Evolutionary conservation across 768 basidiomycete species (phyloP).

Genomic region (Podaxis carcinomalis): DNA sequence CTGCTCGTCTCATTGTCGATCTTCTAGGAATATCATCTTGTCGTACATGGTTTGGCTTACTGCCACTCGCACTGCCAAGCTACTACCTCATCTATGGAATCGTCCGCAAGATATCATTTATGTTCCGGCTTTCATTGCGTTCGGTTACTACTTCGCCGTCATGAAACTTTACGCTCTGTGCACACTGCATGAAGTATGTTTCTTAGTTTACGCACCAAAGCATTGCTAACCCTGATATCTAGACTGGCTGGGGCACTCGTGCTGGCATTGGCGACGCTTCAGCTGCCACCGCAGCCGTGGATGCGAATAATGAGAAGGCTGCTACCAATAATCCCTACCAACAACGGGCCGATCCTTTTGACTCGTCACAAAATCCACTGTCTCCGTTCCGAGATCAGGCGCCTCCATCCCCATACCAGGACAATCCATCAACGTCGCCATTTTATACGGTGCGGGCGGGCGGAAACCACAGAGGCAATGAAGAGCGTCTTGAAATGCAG

Average conservation of each 20-base stretch:
- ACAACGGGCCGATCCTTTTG: conserved; percentile 11
- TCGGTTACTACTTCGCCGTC: conserved; percentile 91
- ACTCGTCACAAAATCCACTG: conserved; percentile 12
- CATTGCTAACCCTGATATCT: conserved; percentile 4
- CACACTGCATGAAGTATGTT: conserved; percentile 81
- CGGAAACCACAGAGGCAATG: conserved; percentile 19
- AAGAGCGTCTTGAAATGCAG: conserved; percentile 31
- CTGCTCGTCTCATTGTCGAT: not conserved
- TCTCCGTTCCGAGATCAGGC: conserved; percentile 27
- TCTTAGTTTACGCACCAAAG: not conserved
- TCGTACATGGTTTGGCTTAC: conserved; percentile 70
- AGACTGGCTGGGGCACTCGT: conserved; percentile 96
- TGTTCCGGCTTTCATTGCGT: conserved; percentile 82
- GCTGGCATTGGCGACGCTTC: conserved; percentile 85
- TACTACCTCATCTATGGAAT: conserved; percentile 79
- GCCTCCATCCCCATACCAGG: conserved; percentile 22
- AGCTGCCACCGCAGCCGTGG: conserved; percentile 68
- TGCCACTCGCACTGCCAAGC: conserved; percentile 74
- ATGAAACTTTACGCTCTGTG: conserved; percentile 93
- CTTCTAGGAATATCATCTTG: conserved; percentile 58
- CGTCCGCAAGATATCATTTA: conserved; percentile 73
- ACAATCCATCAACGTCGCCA: conserved; percentile 18
- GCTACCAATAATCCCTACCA: conserved; percentile 20
- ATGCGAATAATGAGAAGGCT: conserved; percentile 34
- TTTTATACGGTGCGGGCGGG: conserved; percentile 19